phyloP scores from a whole-genome alignment of 108 stramenopile genomes.

The Cyclostephanos invisitatus region DNA sequence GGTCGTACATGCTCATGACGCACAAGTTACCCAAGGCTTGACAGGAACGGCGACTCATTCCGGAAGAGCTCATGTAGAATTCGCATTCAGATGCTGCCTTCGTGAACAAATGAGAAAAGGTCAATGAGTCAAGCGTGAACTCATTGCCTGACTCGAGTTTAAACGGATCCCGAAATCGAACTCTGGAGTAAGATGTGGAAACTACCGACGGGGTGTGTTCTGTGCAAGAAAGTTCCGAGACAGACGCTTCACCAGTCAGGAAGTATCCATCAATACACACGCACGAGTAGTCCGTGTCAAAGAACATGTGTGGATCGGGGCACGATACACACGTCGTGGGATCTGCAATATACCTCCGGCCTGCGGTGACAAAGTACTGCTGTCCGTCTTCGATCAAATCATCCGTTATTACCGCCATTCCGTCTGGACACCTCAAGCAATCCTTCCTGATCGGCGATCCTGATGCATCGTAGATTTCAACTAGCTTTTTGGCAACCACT shows the following conservation, averaged over 20 bases:
- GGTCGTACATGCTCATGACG: conserved; percentile 65
- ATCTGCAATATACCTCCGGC: conserved; percentile 39
- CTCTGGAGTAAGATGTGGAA: conserved; percentile 18
- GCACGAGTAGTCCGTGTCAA: conserved; percentile 48
- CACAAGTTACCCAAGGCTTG: conserved; percentile 76
- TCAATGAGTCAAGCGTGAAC: conserved; percentile 33
- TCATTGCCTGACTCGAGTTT: conserved; percentile 4
- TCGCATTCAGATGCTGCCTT: conserved; percentile 57
- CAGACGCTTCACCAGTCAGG: conserved; percentile 46
- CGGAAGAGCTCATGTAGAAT: conserved; percentile 35
- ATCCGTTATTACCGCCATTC: conserved; percentile 33
- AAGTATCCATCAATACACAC: conserved; percentile 51
- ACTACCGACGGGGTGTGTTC: conserved; percentile 22
- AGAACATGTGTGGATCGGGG: conserved; percentile 68
- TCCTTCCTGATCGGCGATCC: conserved; percentile 31
- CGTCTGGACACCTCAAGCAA: conserved; percentile 40
- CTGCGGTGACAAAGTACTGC: conserved; percentile 31
- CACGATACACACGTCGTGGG: conserved; percentile 53
- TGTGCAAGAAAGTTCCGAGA: conserved; percentile 54
- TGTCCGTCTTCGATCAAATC: conserved; percentile 27
- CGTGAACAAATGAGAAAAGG: conserved; percentile 56
- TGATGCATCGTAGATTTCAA: conserved; percentile 34
- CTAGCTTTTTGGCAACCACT: conserved; percentile 23
- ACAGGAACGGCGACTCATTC: conserved; percentile 34
- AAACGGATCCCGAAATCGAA: conserved; percentile 30